Evolutionary conservation across 129 eudicot species (phyloP).

Genomic region (Chrysanthemum seticuspe): DNA sequence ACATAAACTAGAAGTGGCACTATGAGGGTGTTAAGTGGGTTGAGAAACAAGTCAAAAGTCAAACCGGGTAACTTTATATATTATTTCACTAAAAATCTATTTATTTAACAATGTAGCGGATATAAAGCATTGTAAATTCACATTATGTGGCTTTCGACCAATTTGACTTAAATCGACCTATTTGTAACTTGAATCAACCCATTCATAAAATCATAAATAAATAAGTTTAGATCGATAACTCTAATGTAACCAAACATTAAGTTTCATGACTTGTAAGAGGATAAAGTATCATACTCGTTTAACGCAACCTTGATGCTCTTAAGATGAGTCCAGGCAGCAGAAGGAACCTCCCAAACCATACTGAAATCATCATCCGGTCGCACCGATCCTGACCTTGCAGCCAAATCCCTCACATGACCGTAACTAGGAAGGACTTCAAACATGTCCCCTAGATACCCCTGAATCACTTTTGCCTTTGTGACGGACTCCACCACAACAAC

Average conservation of each 20-base stretch:
- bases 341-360: slow-evolving; percentile 98
- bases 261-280: slow-evolving; percentile 1
- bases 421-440: slow-evolving; percentile 95
- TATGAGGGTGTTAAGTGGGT: too few species aligned
- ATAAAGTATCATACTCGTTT: slow-evolving; percentile 52
- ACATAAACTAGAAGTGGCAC: too few species aligned
- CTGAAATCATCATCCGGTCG: slow-evolving; percentile 92
- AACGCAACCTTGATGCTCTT: slow-evolving; percentile 90
- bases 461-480: slow-evolving; percentile 94
- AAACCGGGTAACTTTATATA: too few species aligned
- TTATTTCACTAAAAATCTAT: too few species aligned
- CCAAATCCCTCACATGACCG: slow-evolving; percentile 97
- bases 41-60: too few species aligned
- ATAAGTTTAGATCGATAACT: not conserved
- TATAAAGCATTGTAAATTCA: too few species aligned
- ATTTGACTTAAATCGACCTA: too few species aligned
- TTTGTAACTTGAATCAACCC: not conserved
- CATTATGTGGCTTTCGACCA: too few species aligned
- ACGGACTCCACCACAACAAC: slow-evolving; percentile 87
- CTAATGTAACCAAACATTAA: not conserved
- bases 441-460: slow-evolving; percentile 95
- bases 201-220: not conserved
- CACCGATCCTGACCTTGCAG: slow-evolving; percentile 94
- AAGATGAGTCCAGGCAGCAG: slow-evolving; percentile 96
- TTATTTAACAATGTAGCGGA: too few species aligned